Evolutionary conservation across 2,329 filamentous ascomycete genomes (phyloP).

Genomic region (Microcera coccophila): DNA sequence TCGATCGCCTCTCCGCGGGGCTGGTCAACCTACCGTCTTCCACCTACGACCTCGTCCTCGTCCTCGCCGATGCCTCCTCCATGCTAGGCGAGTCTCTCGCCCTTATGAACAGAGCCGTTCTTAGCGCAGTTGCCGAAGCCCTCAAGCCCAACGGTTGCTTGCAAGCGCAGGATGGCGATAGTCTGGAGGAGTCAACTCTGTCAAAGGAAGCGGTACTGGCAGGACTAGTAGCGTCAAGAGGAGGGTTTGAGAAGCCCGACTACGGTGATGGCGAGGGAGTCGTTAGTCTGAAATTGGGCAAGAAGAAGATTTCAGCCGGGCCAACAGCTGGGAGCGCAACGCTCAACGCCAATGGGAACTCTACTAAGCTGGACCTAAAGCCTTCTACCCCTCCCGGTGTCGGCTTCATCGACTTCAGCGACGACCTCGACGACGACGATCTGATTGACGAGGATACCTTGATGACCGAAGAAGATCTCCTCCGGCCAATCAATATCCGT

Average conservation of each 20-base stretch:
- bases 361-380: slow-evolving; percentile 38
- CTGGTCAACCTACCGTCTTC: slow-evolving; percentile 70
- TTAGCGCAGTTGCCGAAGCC: slow-evolving; percentile 64
- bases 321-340: slow-evolving; percentile 24
- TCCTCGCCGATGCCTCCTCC: slow-evolving; percentile 75
- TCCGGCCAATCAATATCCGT: slow-evolving; percentile 76
- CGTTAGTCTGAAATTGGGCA: slow-evolving; percentile 45
- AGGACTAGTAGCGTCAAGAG: slow-evolving; percentile 62
- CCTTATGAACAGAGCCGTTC: slow-evolving; percentile 64
- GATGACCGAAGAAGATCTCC: slow-evolving; percentile 79
- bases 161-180: slow-evolving; percentile 65
- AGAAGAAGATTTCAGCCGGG: slow-evolving; percentile 31
- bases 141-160: slow-evolving; percentile 67
- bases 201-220: slow-evolving; percentile 76
- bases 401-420: slow-evolving; percentile 64
- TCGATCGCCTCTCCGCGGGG: slow-evolving; percentile 83
- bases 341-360: slow-evolving; percentile 42
- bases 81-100: slow-evolving; percentile 60
- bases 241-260: slow-evolving; percentile 72
- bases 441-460: slow-evolving; percentile 88
- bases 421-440: slow-evolving; percentile 69
- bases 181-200: slow-evolving; percentile 38
- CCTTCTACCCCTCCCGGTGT: slow-evolving; percentile 52
- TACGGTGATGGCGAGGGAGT: slow-evolving; percentile 55
- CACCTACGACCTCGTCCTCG: slow-evolving; percentile 79